These are phyloP conservation scores for Apiospora koreana DNA, from an alignment of 2,329 filamentous ascomycete genomes.

Conservation along the genomic window DNA sequence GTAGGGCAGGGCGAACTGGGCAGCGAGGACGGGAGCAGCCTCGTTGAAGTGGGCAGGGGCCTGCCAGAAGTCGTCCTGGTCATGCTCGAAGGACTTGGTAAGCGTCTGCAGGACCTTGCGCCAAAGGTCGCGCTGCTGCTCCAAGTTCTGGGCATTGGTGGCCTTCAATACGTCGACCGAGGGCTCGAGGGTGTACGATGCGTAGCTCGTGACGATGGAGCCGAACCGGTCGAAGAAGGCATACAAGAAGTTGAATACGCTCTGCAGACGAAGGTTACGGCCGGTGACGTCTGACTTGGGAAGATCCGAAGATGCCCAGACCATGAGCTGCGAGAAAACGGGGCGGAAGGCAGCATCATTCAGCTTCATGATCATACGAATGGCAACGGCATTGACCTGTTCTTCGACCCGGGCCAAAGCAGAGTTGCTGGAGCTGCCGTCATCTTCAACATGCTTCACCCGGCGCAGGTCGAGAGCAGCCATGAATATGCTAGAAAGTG, in stretches of 20 bases:
- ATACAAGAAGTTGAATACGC: conserved; percentile 78
- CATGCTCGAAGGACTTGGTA: conserved; percentile 76
- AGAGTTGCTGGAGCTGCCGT: conserved; percentile 41
- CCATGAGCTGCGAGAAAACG: conserved; percentile 82
- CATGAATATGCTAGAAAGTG: conserved; percentile 67
- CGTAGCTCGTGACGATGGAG: conserved; percentile 92
- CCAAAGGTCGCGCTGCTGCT: conserved; percentile 64
- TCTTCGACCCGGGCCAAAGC: conserved; percentile 63
- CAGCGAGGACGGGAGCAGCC: conserved; percentile 68
- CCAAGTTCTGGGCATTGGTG: conserved; percentile 41
- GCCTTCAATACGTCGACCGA: conserved; percentile 63
- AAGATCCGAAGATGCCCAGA: conserved; percentile 69
- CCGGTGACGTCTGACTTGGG: conserved; percentile 63
- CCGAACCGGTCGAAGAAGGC: conserved; percentile 84
- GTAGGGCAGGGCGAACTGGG: conserved; percentile 59
- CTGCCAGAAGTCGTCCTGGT: conserved; percentile 97
- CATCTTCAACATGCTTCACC: conserved; percentile 47
- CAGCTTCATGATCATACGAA: conserved; percentile 95
- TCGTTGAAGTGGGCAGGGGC: conserved; percentile 80
- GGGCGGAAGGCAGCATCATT: conserved; percentile 94
- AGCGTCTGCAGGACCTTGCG: conserved; percentile 70
- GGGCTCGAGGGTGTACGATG: conserved; percentile 79
- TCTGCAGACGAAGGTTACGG: conserved; percentile 65
- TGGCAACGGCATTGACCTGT: conserved; percentile 66
- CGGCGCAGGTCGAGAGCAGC: conserved; percentile 66